Evolutionary conservation across 345 rosid species (phyloP).

Genomic region (Syzygium jambos): DNA sequence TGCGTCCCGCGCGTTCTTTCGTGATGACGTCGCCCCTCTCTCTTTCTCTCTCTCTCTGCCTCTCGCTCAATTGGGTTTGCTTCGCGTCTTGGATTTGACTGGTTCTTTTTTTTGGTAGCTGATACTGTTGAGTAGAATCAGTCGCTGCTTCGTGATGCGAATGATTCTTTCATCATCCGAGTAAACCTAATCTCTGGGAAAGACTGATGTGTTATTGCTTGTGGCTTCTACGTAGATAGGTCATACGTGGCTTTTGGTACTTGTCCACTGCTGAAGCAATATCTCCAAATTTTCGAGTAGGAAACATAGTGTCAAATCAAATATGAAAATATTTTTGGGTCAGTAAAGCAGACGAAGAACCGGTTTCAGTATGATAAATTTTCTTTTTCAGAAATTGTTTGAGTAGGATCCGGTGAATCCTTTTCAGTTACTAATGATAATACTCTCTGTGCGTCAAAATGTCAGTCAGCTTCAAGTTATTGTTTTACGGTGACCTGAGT

Average conservation of each 20-base stretch:
- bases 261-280: background rate
- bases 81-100: background rate
- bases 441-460: background rate
- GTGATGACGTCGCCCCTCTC: background rate
- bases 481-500: background rate
- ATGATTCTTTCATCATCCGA: background rate
- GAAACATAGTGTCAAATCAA: background rate
- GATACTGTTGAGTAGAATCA: background rate
- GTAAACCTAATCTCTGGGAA: background rate
- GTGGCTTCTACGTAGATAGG: background rate
- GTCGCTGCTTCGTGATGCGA: background rate
- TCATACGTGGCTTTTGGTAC: background rate
- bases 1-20: background rate
- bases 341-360: background rate
- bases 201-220: background rate
- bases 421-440: background rate
- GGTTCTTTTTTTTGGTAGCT: background rate
- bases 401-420: background rate
- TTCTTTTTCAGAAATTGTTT: background rate
- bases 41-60: too few relatives aligned
- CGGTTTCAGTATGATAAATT: background rate
- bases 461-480: background rate
- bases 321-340: background rate
- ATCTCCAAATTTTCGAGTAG: background rate
- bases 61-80: background rate